Percentiles rank a stretch among this genome's conserved stretches.
Evolutionary conservation across 495 filamentous ascomycete genomes (phyloP).

Genomic region (Neurospora sp.): DNA sequence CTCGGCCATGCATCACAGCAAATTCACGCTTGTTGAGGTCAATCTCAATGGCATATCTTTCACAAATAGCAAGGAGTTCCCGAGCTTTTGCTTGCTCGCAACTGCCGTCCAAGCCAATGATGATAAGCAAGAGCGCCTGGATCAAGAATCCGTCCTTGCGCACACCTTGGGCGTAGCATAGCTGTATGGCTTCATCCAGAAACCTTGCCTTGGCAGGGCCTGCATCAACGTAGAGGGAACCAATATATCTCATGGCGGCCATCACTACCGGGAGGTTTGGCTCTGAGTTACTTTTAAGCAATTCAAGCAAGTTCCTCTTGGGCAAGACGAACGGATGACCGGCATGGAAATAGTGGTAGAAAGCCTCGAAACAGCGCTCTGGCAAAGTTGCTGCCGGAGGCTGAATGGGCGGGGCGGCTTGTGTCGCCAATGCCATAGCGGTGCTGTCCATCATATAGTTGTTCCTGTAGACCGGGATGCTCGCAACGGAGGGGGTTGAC

Average conservation of each 20-base stretch:
- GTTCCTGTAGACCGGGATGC: constrained; percentile 28
- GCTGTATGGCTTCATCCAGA: constrained; percentile 48
- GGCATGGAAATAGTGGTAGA: constrained; percentile 56
- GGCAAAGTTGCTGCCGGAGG: constrained; percentile 27
- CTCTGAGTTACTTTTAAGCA: constrained; percentile 29
- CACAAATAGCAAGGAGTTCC: constrained; percentile 55
- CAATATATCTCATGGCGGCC: constrained; percentile 61
- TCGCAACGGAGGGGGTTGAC: constrained; percentile 17
- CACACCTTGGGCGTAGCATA: constrained; percentile 37
- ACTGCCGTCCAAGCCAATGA: constrained; percentile 68
- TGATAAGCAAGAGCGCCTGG: constrained; percentile 66
- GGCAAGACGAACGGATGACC: constrained; percentile 59
- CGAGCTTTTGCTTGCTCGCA: constrained; percentile 58
- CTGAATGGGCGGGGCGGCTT: constrained; percentile 10
- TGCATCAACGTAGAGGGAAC: constrained; percentile 49
- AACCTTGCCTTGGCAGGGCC: constrained; percentile 40
- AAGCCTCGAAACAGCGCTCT: constrained; percentile 45
- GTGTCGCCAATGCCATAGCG: constrained; percentile 7
- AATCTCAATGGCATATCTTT: constrained; percentile 62
- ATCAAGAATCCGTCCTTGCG: constrained; percentile 56
- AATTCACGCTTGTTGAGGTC: constrained; percentile 57
- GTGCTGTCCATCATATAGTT: constrained; percentile 22
- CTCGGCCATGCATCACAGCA: constrained; percentile 35
- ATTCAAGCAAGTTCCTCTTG: constrained; percentile 32
- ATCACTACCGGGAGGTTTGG: constrained; percentile 34